phyloP scores from a whole-genome alignment of 2,329 filamentous ascomycete species.

The Myriosclerotinia duriaeana region DNA sequence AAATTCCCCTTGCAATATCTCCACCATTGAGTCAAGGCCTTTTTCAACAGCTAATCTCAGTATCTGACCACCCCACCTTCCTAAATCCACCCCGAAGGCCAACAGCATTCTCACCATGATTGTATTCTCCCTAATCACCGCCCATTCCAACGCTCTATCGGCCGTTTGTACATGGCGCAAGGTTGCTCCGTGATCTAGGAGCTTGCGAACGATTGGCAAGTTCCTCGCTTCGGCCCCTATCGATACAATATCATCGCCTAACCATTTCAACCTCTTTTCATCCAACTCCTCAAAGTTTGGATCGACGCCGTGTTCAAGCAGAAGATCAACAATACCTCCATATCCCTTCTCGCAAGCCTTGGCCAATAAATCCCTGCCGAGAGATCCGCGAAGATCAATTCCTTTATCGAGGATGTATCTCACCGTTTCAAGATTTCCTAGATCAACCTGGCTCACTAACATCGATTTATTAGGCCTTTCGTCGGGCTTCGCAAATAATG shows the following conservation, averaged over 20 bases:
- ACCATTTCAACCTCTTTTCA: neutral
- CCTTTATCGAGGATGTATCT: neutral
- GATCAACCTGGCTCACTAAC: neutral
- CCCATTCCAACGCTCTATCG: neutral
- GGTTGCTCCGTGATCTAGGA: constrained; percentile 21
- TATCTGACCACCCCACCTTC: neutral
- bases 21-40: constrained; percentile 15
- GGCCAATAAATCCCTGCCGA: neutral
- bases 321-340: constrained; percentile 14
- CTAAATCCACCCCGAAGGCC: neutral
- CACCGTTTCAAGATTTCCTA: constrained; percentile 7
- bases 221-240: constrained; percentile 2
- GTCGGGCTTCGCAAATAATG: neutral
- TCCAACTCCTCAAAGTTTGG: neutral
- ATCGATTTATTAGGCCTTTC: neutral
- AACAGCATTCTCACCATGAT: neutral
- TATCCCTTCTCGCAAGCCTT: too few relatives aligned
- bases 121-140: neutral
- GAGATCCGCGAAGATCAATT: neutral
- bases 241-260: neutral
- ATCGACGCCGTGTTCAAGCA: constrained; percentile 7
- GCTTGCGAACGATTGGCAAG: constrained; percentile 3
- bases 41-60: neutral
- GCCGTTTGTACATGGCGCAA: neutral
- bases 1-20: neutral